Evolutionary conservation across 108 stramenopile species (phyloP).

Genomic region (Schizochytrium sp.): DNA sequence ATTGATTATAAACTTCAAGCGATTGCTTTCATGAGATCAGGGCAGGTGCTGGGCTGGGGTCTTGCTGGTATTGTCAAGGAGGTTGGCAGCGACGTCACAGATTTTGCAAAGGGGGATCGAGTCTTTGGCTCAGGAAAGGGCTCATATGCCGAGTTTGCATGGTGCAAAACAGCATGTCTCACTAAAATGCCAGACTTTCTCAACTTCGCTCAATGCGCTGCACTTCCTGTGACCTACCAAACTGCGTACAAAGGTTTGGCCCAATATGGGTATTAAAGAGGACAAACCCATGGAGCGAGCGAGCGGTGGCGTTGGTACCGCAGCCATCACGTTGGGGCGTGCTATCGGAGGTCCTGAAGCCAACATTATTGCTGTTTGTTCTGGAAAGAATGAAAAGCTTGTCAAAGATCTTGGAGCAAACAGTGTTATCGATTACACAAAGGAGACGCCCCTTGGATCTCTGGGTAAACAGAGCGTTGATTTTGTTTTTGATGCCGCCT

Average conservation of each 20-base stretch:
- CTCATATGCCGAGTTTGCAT: background rate
- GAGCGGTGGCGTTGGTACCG: slow-evolving; percentile 44
- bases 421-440: slow-evolving; percentile 53
- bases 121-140: background rate
- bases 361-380: slow-evolving; percentile 43
- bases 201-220: background rate
- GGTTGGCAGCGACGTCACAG: slow-evolving; percentile 4
- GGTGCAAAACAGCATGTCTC: background rate
- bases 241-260: slow-evolving; percentile 28
- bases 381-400: slow-evolving; percentile 32
- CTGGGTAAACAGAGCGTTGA: slow-evolving; percentile 14
- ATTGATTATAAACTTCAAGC: slow-evolving; percentile 18
- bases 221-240: background rate
- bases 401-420: slow-evolving; percentile 56
- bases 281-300: background rate
- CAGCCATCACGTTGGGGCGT: background rate
- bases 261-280: background rate
- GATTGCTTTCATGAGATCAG: background rate
- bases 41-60: background rate
- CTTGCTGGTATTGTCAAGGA: slow-evolving; percentile 35
- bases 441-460: background rate
- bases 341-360: slow-evolving; percentile 25
- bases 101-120: slow-evolving; percentile 25
- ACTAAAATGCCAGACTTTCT: slow-evolving; percentile 27
- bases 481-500: slow-evolving; percentile 47